A percentile compares a stretch with the other conserved stretches of the same genome.
phyloP scores from a whole-genome alignment of 169 alveolate species.

The Eimeria praecox region DNA sequence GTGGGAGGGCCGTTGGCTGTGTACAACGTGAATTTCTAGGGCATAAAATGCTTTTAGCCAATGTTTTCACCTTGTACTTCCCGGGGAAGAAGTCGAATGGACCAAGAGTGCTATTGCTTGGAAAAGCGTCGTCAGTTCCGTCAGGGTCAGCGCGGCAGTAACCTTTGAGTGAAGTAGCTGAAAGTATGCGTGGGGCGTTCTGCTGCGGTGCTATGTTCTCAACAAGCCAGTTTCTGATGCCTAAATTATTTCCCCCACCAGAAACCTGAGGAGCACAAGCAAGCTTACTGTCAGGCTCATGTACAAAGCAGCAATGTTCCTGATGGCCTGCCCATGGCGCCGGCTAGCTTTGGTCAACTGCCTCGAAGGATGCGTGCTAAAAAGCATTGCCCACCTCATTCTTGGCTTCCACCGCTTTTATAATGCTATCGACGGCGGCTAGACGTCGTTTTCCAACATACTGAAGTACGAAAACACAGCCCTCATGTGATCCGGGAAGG shows the following conservation, averaged over 20 bases:
- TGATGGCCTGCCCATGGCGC: not conserved
- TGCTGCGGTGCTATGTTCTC: not conserved
- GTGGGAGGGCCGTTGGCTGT: not conserved
- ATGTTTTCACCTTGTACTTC: constrained; percentile 72
- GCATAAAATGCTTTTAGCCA: not conserved
- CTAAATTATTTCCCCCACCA: not conserved
- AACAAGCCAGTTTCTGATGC: not conserved
- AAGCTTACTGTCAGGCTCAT: not conserved
- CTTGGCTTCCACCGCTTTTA: constrained; percentile 2
- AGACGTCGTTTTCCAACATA: constrained; percentile 71
- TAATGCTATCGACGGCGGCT: constrained; percentile 41
- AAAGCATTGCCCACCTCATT: not conserved
- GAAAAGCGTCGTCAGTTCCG: constrained; percentile 63
- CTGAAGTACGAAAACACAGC: not conserved
- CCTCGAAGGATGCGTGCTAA: not conserved
- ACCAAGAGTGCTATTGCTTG: constrained; percentile 61
- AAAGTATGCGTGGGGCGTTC: constrained; percentile 15
- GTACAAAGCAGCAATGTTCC: not conserved
- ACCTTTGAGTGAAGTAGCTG: constrained; percentile 61
- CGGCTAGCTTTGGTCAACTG: not conserved
- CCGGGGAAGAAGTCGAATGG: constrained; percentile 80
- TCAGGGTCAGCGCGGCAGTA: constrained; percentile 76
- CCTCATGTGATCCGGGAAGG: not conserved
- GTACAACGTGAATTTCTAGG: not conserved
- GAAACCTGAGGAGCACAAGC: not conserved